Evolutionary conservation across 306 rosid species (phyloP).

Genomic region (Quercus rubra): DNA sequence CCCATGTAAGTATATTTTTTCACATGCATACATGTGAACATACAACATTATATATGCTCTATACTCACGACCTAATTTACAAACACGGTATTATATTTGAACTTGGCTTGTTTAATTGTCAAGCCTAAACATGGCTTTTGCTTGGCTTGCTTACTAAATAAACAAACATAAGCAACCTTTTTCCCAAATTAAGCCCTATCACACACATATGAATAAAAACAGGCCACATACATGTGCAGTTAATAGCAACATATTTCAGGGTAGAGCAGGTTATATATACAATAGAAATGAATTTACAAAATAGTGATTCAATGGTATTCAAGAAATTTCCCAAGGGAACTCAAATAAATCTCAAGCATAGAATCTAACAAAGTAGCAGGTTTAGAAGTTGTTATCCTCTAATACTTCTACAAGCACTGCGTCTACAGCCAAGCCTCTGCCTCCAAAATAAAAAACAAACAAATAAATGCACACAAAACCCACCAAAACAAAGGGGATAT

Average conservation of each 20-base stretch:
- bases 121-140: too few relatives aligned
- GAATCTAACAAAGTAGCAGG: not conserved
- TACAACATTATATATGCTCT: too few relatives aligned
- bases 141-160: too few relatives aligned
- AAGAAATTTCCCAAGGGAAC: not conserved
- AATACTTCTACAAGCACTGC: slow-evolving; percentile 9
- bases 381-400: not conserved
- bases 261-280: slow-evolving; percentile 5
- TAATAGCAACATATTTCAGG: slow-evolving; percentile 5
- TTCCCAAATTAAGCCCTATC: too few relatives aligned
- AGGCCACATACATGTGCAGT: slow-evolving; percentile 9
- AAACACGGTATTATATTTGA: too few relatives aligned
- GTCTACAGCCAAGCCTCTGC: not conserved
- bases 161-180: too few relatives aligned
- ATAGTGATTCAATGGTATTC: not conserved
- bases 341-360: not conserved
- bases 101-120: too few relatives aligned
- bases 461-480: not conserved
- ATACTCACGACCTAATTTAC: too few relatives aligned
- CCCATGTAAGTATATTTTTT: too few relatives aligned
- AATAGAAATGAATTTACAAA: slow-evolving; percentile 7
- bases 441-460: too few relatives aligned
- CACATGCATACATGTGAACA: too few relatives aligned
- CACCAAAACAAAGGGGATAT: not conserved
- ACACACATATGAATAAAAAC: not conserved